Base-by-base conservation (phyloP, 805 yeast genomes). In the Cyberlindnera maclurae region DNA sequence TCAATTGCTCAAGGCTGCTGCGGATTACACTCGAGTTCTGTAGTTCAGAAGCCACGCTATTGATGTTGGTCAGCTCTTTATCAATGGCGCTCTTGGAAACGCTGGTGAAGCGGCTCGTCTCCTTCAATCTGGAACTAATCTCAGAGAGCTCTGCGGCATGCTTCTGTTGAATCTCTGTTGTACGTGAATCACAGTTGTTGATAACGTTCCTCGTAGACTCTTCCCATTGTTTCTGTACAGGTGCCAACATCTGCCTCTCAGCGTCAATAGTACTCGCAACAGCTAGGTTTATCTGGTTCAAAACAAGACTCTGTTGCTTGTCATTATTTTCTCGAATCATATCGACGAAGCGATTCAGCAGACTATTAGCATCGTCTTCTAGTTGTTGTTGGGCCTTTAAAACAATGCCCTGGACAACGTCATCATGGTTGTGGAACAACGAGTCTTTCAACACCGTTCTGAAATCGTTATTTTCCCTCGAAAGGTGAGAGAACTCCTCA, bases 401-500 rank as follows among this genome's bases (percentile, higher is more conserved):
- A 1, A 54, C 44, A 4, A 48, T 46, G 17, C 36, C 27, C 3
- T 45, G 38, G 1, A 52, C 42, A 15, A 51, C 41, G 3, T 40
- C 37, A 6, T 43, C 39, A 26, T 55, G 57, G 32, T 52, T 54
- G 12, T 43, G 50, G 34, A 54, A 55, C 26, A 54, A 27, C 3
- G 41, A 37, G 11, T 52, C 59, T 15, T 46, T 41, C 7, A 55
- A 15, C 3, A 37, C 35, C 3, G 37, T 31, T 26, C 46, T 51
- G 18, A 55, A 42, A 9, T 50, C 44, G 31, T 54, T 54, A 38
- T 54, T 55, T 16, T 55, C 54, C 33, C 41, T 44, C 1, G 57
- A 50, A 4, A 55, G 33, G n/a, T 37, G 41, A 0, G 57, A 42
- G 20, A 49, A 49, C 18, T 52, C 42, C 1, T 44, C 47, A 15